Evolutionary conservation across 495 filamentous ascomycete genomes (phyloP), one percentile per base, ranked within the genome.

Genomic region (Hypoxylon subgilvum): DNA sequence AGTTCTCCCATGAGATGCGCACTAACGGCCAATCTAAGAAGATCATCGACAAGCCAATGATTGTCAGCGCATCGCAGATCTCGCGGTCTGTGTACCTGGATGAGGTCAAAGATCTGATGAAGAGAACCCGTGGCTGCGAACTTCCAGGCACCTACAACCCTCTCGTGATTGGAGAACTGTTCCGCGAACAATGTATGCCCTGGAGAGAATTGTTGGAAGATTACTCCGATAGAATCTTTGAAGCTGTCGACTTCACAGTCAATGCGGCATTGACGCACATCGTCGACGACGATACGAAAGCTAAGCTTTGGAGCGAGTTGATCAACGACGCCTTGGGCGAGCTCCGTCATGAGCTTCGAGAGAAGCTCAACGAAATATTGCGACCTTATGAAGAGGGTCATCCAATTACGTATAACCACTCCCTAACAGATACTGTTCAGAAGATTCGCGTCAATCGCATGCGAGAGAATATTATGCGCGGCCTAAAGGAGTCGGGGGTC

Each of bases 391-490:
- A 67, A 5, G 60, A 50, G 1, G 61, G 65, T 0, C 75, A 80
- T 40, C 77, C 77, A 0, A 85, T 86, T 27, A 85, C 82, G 0
- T 85, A 85, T 59, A 84, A 84, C 63, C 78, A 82, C 36, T 75
- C 81, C 19, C 79, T 80, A 36, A 76, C 77, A 0, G 77, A 84
- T 13, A 77, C 49, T 5, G 57, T 84, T 0, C 75, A 80, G 46
- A 76, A 75, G 18, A 61, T 70, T 9, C 72, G 69, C 13, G 27
- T 63, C 4, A 28, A 57, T 13, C 66, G 76, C 2, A 59, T 59
- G 4, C 8, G 57, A 12, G 35, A 61, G 2, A 52, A 67, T n/a
- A 43, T 63, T 6, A 66, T 2, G 8, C 25, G 2, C 21, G 58
- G 10, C 1, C 68, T 35, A 28, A 43, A 19, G 6, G 38, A 8